These are phyloP conservation scores for Lentinus tigrinus DNA, from an alignment of 768 basidiomycete species.

Conservation along the genomic window DNA sequence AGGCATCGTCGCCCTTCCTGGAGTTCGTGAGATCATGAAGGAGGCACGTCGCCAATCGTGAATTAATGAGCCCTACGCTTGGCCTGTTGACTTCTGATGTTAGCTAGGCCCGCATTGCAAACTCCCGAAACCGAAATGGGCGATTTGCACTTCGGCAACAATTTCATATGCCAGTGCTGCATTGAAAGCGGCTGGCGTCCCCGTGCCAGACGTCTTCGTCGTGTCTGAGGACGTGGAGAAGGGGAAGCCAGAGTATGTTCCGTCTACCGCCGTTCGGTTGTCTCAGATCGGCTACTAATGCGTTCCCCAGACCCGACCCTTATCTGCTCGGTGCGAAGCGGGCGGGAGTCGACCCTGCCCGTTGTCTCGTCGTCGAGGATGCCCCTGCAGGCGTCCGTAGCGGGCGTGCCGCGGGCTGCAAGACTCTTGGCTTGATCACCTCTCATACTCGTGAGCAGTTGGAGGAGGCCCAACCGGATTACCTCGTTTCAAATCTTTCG, in stretches of 20 bases:
- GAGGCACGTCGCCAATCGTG: conserved; percentile 39
- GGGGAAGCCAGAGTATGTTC: conserved; percentile 72
- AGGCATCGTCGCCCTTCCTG: conserved; percentile 73
- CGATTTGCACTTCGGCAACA: conserved; percentile 88
- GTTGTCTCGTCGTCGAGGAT: conserved; percentile 90
- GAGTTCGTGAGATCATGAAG: conserved; percentile 58
- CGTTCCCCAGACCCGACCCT: conserved; percentile 67
- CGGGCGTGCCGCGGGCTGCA: conserved; percentile 80
- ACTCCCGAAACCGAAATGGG: conserved; percentile 68
- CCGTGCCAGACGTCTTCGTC: conserved; percentile 72
- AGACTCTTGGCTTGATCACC: conserved; percentile 81
- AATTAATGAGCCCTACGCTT: not conserved
- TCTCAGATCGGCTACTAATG: not conserved
- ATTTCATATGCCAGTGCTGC: conserved; percentile 72
- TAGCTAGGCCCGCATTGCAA: conserved; percentile 23
- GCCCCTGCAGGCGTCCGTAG: conserved; percentile 83
- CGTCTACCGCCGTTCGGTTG: conserved; percentile 12
- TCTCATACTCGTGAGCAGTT: conserved; percentile 73
- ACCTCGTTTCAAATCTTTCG: conserved; percentile 70
- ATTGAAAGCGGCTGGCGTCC: conserved; percentile 61
- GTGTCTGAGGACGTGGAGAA: conserved; percentile 78
- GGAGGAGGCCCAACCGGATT: conserved; percentile 59
- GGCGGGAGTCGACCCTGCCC: conserved; percentile 60
- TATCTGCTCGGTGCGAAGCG: conserved; percentile 83
- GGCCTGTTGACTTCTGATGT: not conserved